phyloP scores from a whole-genome alignment of 1,284 basidiomycete genomes.

The Ceraceosorus bombacis region DNA sequence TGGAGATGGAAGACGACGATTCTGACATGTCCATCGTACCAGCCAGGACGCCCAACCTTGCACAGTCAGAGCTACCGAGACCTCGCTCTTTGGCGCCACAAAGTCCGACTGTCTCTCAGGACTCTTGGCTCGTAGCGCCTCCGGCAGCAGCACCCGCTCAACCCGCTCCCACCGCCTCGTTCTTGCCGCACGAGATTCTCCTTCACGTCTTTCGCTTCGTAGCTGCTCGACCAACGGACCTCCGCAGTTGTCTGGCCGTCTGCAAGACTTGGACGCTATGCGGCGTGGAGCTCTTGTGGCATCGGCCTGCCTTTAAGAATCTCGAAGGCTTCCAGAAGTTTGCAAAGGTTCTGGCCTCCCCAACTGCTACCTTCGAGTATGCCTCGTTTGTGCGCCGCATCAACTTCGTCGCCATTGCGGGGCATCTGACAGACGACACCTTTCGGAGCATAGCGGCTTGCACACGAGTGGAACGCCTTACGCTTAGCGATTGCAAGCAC shows the following conservation, averaged over 20 bases:
- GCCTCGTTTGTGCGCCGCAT: constrained; percentile 79
- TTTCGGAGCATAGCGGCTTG: constrained; percentile 70
- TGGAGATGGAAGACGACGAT: too few species aligned
- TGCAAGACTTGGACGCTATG: constrained; percentile 91
- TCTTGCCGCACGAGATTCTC: constrained; percentile 78
- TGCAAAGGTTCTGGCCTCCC: constrained; percentile 36
- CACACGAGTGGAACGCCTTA: constrained; percentile 78
- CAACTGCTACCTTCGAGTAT: constrained; percentile 70
- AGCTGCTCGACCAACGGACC: constrained; percentile 65
- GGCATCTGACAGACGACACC: constrained; percentile 68
- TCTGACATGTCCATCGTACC: too few species aligned
- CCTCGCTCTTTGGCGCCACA: too few species aligned
- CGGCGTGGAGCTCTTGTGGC: constrained; percentile 90
- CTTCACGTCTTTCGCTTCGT: constrained; percentile 86
- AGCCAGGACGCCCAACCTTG: too few species aligned
- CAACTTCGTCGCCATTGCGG: constrained; percentile 71
- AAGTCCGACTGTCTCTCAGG: too few species aligned
- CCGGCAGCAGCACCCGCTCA: constrained; percentile 11
- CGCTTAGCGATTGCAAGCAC: constrained; percentile 71
- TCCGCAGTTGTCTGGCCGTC: constrained; percentile 58
- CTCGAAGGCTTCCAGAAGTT: constrained; percentile 63
- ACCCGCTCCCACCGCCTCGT: constrained; percentile 19
- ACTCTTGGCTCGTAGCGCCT: constrained; percentile 7
- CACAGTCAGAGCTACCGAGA: too few species aligned
- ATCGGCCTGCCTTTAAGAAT: constrained; percentile 71